Conservation (phyloP, 75 land plant species). For the Azolla pinnata region DNA sequence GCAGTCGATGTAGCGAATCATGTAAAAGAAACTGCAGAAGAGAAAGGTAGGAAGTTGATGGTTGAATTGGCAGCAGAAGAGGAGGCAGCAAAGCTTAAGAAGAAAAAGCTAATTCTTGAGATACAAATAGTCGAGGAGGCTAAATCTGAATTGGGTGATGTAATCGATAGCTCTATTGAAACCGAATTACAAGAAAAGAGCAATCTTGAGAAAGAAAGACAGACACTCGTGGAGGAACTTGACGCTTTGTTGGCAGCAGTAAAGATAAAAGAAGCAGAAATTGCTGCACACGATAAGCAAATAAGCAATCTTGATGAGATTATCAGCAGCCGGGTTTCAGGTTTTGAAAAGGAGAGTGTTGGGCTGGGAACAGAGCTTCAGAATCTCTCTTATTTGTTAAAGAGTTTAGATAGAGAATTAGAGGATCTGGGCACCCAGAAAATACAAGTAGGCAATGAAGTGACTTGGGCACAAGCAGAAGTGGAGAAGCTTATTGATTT, state of each 20-base stretch:
- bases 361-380: constrained; percentile 22
- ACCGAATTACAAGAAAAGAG: constrained; percentile 40
- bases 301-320: constrained; percentile 44
- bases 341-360: constrained; percentile 29
- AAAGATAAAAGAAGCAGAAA: constrained; percentile 49
- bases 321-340: constrained; percentile 30
- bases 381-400: constrained; percentile 18
- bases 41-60: constrained; percentile 20
- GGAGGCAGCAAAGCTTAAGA: constrained; percentile 43
- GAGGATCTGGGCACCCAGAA: constrained; percentile 22
- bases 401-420: constrained; percentile 28
- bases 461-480: constrained; percentile 27
- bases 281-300: constrained; percentile 39
- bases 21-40: constrained; percentile 25
- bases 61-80: constrained; percentile 41
- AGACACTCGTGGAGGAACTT: constrained; percentile 39
- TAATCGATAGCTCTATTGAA: constrained; percentile 29
- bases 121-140: constrained; percentile 40
- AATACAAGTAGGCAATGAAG: constrained; percentile 31
- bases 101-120: constrained; percentile 40
- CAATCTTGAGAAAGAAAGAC: constrained; percentile 25
- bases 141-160: constrained; percentile 23
- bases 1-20: constrained; percentile 38
- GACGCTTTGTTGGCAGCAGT: constrained; percentile 51
- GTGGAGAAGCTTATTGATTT: constrained; percentile 28